Percentiles rank a stretch among this genome's conserved stretches.
Evolutionary conservation across 2,329 filamentous ascomycete genomes (phyloP).

Genomic region (Hymenoscyphus linearis): DNA sequence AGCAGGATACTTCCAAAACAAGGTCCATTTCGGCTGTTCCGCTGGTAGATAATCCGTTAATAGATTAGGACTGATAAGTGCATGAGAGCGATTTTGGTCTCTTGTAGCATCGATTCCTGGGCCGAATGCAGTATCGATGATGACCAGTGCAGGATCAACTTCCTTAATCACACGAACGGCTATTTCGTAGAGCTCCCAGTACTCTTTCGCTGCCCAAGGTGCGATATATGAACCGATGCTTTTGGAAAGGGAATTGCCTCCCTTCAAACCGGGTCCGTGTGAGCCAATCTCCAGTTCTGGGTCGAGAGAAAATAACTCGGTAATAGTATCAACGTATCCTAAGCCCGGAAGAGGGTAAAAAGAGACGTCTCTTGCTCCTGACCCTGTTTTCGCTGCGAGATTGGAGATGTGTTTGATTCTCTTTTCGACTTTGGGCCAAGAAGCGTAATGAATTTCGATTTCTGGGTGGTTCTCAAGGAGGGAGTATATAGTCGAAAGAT

Average conservation of each 20-base stretch:
- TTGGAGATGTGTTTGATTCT: background rate
- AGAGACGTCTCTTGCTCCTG: background rate
- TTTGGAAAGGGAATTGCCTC: background rate
- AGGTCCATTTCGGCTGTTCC: background rate
- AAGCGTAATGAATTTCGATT: background rate
- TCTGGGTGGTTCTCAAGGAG: background rate
- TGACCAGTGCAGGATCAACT: background rate
- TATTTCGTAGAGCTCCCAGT: background rate
- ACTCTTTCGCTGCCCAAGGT: background rate
- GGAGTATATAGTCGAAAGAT: background rate
- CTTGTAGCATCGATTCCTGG: background rate
- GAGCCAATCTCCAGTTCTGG: background rate
- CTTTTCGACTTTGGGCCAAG: background rate
- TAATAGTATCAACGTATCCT: background rate
- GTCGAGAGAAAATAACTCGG: background rate
- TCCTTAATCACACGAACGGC: background rate
- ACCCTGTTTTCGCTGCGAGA: background rate
- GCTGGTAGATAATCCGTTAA: background rate
- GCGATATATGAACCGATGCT: background rate
- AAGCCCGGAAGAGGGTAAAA: background rate
- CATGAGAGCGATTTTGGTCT: background rate
- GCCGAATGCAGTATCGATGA: background rate
- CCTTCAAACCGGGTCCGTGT: background rate
- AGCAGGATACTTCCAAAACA: background rate
- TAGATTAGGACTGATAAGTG: background rate